phyloP scores from a whole-genome alignment of 2,329 filamentous ascomycete species.

The Gnomoniopsis sp. region DNA sequence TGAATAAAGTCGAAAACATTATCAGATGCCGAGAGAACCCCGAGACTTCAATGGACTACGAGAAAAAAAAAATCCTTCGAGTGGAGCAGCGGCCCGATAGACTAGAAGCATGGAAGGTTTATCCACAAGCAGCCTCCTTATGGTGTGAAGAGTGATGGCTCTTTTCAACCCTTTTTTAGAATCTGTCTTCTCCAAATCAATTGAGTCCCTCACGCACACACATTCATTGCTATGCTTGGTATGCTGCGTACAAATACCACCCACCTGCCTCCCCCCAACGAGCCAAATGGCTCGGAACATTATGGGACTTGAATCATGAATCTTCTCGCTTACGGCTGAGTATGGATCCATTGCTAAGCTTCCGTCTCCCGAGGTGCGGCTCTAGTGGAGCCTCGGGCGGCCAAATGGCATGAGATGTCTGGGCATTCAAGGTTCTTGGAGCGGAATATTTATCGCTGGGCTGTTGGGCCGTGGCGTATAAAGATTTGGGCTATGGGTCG shows the following conservation, averaged over 20 bases:
- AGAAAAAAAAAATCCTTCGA: neutral
- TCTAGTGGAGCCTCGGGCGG: neutral
- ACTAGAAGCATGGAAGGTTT: neutral
- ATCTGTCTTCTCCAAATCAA: no score
- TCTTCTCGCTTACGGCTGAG: neutral
- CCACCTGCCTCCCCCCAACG: no score
- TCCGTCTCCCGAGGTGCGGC: neutral
- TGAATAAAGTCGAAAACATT: no score
- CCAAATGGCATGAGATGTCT: neutral
- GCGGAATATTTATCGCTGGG: neutral
- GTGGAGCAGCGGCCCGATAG: neutral
- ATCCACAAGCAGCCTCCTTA: no score
- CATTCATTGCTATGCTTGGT: no score
- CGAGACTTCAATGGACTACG: neutral
- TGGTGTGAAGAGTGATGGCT: no score
- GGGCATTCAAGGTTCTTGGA: neutral
- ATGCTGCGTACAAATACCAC: no score
- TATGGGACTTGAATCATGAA: neutral
- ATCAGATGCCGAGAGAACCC: neutral
- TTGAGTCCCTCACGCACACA: no score
- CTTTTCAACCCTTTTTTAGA: no score
- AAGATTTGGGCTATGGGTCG: neutral
- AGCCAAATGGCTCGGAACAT: neutral
- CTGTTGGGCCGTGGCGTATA: neutral
- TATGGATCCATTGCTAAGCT: neutral